phyloP scores from a whole-genome alignment of 2,329 filamentous ascomycete species.

The Moelleriella libera region DNA sequence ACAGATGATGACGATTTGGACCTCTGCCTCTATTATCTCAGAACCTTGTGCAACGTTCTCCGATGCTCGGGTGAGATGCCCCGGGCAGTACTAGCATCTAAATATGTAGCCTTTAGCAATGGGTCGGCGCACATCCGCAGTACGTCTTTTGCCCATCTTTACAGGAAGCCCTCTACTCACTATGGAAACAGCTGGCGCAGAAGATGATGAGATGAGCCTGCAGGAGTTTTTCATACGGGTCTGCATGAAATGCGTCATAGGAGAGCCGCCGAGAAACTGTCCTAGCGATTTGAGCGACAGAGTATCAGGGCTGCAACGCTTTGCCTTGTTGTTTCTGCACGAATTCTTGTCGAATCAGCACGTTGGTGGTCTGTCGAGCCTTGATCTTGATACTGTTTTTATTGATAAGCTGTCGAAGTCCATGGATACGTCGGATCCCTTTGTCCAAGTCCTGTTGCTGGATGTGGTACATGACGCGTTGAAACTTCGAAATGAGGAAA shows the following conservation, averaged over 20 bases:
- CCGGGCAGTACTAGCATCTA: constrained; percentile 57
- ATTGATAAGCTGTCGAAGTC: constrained; percentile 53
- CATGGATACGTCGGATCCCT: constrained; percentile 47
- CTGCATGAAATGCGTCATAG: constrained; percentile 46
- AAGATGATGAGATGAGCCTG: constrained; percentile 42
- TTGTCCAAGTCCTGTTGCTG: constrained; percentile 63
- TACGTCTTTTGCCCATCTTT: constrained; percentile 24
- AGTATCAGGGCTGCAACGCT: constrained; percentile 55
- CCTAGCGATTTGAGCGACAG: constrained; percentile 20
- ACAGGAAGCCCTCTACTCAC: not conserved
- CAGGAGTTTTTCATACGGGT: constrained; percentile 55
- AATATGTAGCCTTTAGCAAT: constrained; percentile 20
- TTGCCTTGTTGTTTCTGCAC: constrained; percentile 54
- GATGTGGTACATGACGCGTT: constrained; percentile 65
- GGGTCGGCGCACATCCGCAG: constrained; percentile 25
- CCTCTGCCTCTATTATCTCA: constrained; percentile 65
- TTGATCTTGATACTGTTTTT: constrained; percentile 57
- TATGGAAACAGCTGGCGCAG: constrained; percentile 25
- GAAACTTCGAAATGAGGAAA: constrained; percentile 43
- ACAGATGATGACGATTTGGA: constrained; percentile 54
- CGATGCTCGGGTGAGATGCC: constrained; percentile 50
- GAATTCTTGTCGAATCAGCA: constrained; percentile 54
- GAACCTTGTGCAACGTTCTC: constrained; percentile 59
- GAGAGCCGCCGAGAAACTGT: constrained; percentile 8
- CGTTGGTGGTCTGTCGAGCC: constrained; percentile 39